Evolutionary conservation across 23 red algal genomes (phyloP).

Genomic region (Gracilariopsis chorda): DNA sequence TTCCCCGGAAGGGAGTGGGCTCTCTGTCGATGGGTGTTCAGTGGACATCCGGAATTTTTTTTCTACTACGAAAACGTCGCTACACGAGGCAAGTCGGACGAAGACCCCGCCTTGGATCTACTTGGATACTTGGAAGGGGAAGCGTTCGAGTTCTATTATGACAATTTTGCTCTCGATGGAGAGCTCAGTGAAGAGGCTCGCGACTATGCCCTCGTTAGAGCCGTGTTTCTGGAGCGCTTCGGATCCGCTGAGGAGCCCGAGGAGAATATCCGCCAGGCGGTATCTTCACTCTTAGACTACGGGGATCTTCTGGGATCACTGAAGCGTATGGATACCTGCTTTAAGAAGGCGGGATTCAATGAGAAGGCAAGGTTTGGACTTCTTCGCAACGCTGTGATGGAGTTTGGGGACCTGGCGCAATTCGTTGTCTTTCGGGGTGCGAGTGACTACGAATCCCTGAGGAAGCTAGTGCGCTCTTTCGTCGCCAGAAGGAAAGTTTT

Average conservation of each 20-base stretch:
- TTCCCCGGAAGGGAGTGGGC: too few relatives aligned
- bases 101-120: neutral
- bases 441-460: neutral
- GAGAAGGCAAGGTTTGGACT: neutral
- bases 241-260: neutral
- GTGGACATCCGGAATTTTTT: too few relatives aligned
- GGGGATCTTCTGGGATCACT: neutral
- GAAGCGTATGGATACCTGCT: neutral
- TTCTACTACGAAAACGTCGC: neutral
- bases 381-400: neutral
- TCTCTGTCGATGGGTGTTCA: too few relatives aligned
- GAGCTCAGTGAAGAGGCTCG: neutral
- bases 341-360: neutral
- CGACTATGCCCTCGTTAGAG: neutral
- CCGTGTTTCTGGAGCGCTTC: neutral
- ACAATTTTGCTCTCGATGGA: neutral
- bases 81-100: neutral
- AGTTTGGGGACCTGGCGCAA: neutral
- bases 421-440: neutral
- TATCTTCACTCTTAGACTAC: neutral
- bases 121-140: neutral
- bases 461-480: neutral
- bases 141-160: constrained; percentile 22
- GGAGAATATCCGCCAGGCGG: neutral
- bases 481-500: neutral